These are phyloP conservation scores for Apiospora phragmitis DNA, from an alignment of 2,329 filamentous ascomycete species.

Conservation along the genomic window DNA sequence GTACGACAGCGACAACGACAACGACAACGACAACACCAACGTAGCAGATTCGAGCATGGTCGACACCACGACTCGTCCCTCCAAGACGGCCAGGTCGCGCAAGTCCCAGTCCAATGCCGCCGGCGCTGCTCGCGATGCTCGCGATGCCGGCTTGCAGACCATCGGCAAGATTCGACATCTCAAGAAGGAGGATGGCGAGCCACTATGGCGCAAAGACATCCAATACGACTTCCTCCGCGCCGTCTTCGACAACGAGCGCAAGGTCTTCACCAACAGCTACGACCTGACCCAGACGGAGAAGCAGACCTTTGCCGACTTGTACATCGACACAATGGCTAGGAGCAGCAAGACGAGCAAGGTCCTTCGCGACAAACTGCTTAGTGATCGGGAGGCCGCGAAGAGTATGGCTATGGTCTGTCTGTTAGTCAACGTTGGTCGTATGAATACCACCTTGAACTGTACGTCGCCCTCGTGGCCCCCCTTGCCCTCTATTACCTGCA, in stretches of 20 bases:
- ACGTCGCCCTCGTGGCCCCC: slow-evolving; percentile 26
- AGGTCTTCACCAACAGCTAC: slow-evolving; percentile 87
- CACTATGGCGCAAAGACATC: slow-evolving; percentile 84
- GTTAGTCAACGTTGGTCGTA: slow-evolving; percentile 92
- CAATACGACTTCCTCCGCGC: slow-evolving; percentile 83
- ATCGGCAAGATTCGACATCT: slow-evolving; percentile 76
- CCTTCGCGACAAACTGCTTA: slow-evolving; percentile 91
- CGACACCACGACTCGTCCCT: slow-evolving; percentile 12
- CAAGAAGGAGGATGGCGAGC: slow-evolving; percentile 87
- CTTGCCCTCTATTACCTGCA: slow-evolving; percentile 11
- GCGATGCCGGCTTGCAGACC: slow-evolving; percentile 21
- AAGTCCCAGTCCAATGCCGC: slow-evolving; percentile 24
- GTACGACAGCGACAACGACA: slow-evolving; percentile 16
- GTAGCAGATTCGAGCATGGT: slow-evolving; percentile 28
- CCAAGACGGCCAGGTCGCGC: slow-evolving; percentile 21
- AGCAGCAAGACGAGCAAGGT: slow-evolving; percentile 99
- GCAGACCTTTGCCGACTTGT: slow-evolving; percentile 89
- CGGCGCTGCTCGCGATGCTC: slow-evolving; percentile 17
- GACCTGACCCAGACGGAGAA: slow-evolving; percentile 61
- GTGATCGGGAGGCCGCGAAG: slow-evolving; percentile 86
- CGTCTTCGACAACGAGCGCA: slow-evolving; percentile 73
- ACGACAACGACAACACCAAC: slow-evolving; percentile 19
- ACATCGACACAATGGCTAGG: slow-evolving; percentile 97
- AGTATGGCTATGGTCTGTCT: slow-evolving; percentile 99
- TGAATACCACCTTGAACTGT: slow-evolving; percentile 99